Conservation (phyloP, 1,284 basidiomycete species). For the Ustilago curta region DNA sequence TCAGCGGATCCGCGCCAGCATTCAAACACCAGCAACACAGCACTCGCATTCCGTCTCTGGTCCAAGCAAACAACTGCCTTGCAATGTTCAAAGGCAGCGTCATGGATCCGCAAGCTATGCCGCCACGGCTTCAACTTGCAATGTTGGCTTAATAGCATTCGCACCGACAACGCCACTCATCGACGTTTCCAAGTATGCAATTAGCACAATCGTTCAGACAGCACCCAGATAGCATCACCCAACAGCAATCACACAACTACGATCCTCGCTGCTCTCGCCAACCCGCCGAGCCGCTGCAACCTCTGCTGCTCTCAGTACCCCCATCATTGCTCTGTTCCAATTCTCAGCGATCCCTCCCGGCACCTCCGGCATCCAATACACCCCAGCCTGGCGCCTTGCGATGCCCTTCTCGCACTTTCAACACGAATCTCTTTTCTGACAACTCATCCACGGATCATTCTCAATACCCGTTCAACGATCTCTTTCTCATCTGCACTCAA, state of each 20-base stretch:
- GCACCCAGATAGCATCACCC: neutral
- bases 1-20: neutral
- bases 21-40: neutral
- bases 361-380: slow-evolving; percentile 1
- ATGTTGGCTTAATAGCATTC: neutral
- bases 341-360: neutral
- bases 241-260: neutral
- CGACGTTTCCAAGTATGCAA: too few relatives aligned
- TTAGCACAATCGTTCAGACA: neutral
- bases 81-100: neutral
- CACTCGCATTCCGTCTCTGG: neutral
- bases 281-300: neutral
- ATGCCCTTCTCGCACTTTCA: neutral
- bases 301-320: neutral
- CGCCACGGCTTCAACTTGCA: neutral
- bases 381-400: neutral
- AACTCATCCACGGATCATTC: neutral
- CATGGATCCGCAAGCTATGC: neutral
- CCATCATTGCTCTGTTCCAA: neutral
- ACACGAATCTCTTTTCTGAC: slow-evolving; percentile 9
- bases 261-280: neutral
- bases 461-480: too few relatives aligned
- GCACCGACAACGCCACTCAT: too few relatives aligned
- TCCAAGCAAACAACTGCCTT: neutral
- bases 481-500: neutral